Evolutionary conservation across 2,329 filamentous ascomycete genomes (phyloP), one percentile per base, ranked within the genome.

Genomic region (Aspergillus spinulosporus): DNA sequence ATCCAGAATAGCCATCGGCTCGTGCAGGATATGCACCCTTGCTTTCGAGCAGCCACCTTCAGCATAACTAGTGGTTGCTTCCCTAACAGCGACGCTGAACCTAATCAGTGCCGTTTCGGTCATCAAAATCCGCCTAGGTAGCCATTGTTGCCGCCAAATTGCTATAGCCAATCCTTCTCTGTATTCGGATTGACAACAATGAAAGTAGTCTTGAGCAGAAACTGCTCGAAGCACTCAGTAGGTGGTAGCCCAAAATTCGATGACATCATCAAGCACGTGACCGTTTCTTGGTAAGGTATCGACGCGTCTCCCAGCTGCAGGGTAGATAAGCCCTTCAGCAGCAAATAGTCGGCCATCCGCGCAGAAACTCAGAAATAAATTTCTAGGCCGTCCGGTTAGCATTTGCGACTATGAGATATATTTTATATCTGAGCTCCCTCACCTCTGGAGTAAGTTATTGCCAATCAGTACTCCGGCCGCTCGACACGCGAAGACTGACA

Each of bases 281-380:
- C 21, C 21, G 21, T 12, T 12, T 11, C 11, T 12, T 37, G 11
- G 11, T 11, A 34, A 7, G 37, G 37, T 14, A 12, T 5, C 15
- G 45, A 57, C 68, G 66, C 68, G 68, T 69, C 65, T 62, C 46
- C 68, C 63, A 51, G 37, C 54, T 44, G 40, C 58, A 42, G 43
- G 45, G 53, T 44, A 56, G 36, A 31, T 44, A 21, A 21, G 28
- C 21, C 12, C 26, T 49, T 32, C 26, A 8, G 54, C 11, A 14
- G 9, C 28, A 36, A 46, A 45, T 29, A 34, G 26, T 15, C 37
- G 14, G 12, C 26, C 28, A 46, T 6, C 28, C 34, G 14, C 8
- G 5, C 37, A 40, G 3, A 52, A 26, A 12, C 5, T 12, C 31
- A 9, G 7, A 14, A 37, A 43, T 40, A 31, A 50, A 12, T 31